Evolutionary conservation across 108 stramenopile genomes (phyloP).

Genomic region (Mediolabrus comicus): DNA sequence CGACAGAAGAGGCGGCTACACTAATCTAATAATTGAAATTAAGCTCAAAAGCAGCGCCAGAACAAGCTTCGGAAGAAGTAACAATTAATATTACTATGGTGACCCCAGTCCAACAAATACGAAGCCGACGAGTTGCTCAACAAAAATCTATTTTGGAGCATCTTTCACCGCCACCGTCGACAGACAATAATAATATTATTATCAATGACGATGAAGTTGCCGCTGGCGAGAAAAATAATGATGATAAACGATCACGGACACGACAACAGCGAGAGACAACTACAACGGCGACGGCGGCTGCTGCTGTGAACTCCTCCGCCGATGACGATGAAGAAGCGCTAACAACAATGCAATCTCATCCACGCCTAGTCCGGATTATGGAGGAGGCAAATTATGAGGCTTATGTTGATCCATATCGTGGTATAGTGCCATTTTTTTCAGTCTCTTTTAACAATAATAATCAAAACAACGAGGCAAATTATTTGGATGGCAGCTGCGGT

Average conservation of each 20-base stretch:
- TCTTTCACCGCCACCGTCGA: background rate
- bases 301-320: background rate
- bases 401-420: slow-evolving; percentile 67
- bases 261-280: background rate
- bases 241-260: background rate
- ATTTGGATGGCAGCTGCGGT: background rate
- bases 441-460: background rate
- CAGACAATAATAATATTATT: background rate
- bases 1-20: too few species aligned
- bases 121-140: background rate
- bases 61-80: too few species aligned
- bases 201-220: background rate
- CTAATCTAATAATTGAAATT: too few species aligned
- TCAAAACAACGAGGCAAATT: background rate
- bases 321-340: background rate
- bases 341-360: background rate
- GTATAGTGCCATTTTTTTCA: slow-evolving; percentile 36
- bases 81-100: too few species aligned
- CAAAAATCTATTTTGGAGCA: background rate
- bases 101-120: background rate
- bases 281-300: background rate
- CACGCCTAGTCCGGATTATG: slow-evolving; percentile 9
- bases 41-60: too few species aligned
- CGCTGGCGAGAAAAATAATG: background rate
- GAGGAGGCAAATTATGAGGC: slow-evolving; percentile 61